Evolutionary conservation across 495 filamentous ascomycete genomes (phyloP), one percentile per base, ranked within the genome.

Genomic region (Beverwykella pulmonaria): DNA sequence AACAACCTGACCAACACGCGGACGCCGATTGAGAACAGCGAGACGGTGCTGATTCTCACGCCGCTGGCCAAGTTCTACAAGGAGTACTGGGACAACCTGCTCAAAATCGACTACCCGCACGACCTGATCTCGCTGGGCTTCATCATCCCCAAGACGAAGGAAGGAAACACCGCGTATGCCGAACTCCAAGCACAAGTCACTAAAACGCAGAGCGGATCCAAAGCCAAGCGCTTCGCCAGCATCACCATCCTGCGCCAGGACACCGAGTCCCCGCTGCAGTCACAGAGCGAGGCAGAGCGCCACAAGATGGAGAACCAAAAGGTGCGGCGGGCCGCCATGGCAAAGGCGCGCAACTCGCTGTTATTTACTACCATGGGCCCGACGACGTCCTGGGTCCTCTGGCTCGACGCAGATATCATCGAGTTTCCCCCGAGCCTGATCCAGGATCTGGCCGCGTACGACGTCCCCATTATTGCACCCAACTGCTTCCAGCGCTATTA

Each of bases 301-400:
- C 94, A 98, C 76, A 93, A 94, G 71, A 84, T 96, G 74, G 77
- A 84, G 53, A 92, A 94, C 68, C 94, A 98, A 76, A 96, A 94
- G 75, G 81, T 79, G 30, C 87, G 94, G 1, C 86, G 94, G 39
- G 89, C 92, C 52, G 90, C 91, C 15, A 98, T 98, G 94, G 86
- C 90, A 63, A 88, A 90, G 62, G 95, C 94, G 32, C 86, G 94
- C 30, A 98, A 98, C 72, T 93, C 90, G 48, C 83, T 98, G 23
- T 82, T 98, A 61, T 98, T 98, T 79, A 97, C 95, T n/a, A 98
- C 93, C 0, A 81, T 98, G 14, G 95, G 94, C 2, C 92, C 92
- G n/a, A 83, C 85, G 19, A 97, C 92, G 0, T 91, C 91, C 6
- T 98, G 94, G 94, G 93, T 98, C 25, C 81, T 98, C 54, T 98